A percentile compares a stretch with the other conserved stretches of the same genome.
phyloP scores from a whole-genome alignment of 2,329 filamentous ascomycete genomes.

The Xylaria sp. region DNA sequence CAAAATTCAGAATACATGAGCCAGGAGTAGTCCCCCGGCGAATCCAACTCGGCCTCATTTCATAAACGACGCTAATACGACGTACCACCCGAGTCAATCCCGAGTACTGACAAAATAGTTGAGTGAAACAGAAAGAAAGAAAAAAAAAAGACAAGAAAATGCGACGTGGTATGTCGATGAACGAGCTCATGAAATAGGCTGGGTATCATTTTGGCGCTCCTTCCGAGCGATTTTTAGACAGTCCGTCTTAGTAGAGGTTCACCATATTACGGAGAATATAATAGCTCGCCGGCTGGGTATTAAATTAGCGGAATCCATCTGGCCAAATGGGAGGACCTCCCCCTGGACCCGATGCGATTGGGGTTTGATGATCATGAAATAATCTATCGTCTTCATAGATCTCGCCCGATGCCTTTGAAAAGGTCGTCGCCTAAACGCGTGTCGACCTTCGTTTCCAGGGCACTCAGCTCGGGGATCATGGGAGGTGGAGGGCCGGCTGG shows the following conservation, averaged over 20 bases:
- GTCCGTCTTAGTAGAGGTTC: conserved; percentile 29
- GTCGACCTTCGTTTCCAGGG: conserved; percentile 56
- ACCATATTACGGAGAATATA: conserved; percentile 32
- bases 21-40: not conserved
- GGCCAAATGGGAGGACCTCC: not conserved
- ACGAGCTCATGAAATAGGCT: conserved; percentile 41
- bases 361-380: conserved; percentile 1
- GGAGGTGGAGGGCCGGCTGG: conserved; percentile 59
- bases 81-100: not conserved
- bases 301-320: conserved; percentile 23
- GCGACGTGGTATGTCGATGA: conserved; percentile 40
- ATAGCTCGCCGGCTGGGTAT: conserved; percentile 30
- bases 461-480: conserved; percentile 64
- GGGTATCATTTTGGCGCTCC: conserved; percentile 44
- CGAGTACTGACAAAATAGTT: conserved; percentile 23
- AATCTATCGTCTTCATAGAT: conserved; percentile 15
- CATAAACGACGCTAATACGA: conserved; percentile 13
- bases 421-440: conserved; percentile 56
- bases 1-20: conserved; percentile 14
- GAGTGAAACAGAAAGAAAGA: not conserved
- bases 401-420: conserved; percentile 58
- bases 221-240: conserved; percentile 27
- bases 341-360: not conserved
- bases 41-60: conserved; percentile 18
- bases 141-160: conserved; percentile 30